Evolutionary conservation across 805 yeast species (phyloP), one percentile per base, ranked within the genome.

Genomic region (Ogataea nitratoaversa): DNA sequence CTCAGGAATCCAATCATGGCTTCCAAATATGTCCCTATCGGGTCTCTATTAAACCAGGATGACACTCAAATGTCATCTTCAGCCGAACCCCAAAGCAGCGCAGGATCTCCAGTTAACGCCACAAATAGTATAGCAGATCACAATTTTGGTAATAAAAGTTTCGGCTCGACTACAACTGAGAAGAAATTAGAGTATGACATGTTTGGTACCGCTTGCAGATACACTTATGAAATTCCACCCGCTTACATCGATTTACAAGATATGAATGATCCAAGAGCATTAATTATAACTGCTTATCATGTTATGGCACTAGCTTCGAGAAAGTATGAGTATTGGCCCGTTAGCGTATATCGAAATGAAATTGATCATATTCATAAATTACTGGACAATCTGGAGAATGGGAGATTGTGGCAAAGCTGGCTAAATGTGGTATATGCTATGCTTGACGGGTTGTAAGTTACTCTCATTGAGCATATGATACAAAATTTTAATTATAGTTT

Each of bases 181-280:
- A 32, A 44, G 12, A 34, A 23, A 19, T 29, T 52, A 19, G 56
- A 50, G 40, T 44, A 34, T 24, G 58, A 52, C 19, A 53, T 54
- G 57, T 41, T 34, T 24, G 57, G 49, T 14, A 53, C 56, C 4
- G 27, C 52, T 19, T 44, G 52, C 2, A 37, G 59, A 12, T 53
- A 43, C 41, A 42, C 46, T 12, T 43, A 49, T 17, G 53, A 52
- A 20, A 28, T 52, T n/a, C 57, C 59, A 1, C 49, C 41, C 9
- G 25, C 12, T 29, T 50, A 49, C 19, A 37, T 47, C 3, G 50
- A 44, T 2, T 22, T 50, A 30, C 35, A 44, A 36, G 53, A 48
- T 11, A 38, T 38, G 25, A 35, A 38, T n/a, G 56, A 52, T 22
- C 56, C 56, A 5, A 45, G 54, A 13, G 53, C 53, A 1, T 40